A percentile compares a stretch with the other conserved stretches of the same genome.
Conservation (phyloP, 495 filamentous ascomycete genomes). For the Tuber magnatum region DNA sequence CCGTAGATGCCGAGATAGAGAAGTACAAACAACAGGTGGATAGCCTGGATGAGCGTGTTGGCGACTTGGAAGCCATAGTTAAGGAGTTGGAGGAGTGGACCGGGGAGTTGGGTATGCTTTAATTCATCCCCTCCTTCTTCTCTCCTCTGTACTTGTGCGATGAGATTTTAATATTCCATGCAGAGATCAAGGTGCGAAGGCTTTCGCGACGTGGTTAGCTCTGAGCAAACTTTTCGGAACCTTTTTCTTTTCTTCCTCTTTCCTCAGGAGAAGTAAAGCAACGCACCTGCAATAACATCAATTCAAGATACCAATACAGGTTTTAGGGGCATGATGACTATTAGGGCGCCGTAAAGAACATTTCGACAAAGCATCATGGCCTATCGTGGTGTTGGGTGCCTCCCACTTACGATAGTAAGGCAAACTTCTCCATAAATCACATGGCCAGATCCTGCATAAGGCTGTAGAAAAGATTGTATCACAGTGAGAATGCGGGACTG, state of each 20-base stretch:
- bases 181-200: constrained; percentile 38
- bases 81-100: constrained; percentile 41
- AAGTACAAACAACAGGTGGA: constrained; percentile 41
- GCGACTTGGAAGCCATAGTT: constrained; percentile 38
- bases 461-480: not conserved
- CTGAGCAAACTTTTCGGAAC: not conserved
- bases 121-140: not conserved
- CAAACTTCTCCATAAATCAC: not conserved
- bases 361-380: not conserved
- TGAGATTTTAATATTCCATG: not conserved
- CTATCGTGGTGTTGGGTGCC: not conserved
- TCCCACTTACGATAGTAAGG: not conserved
- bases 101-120: constrained; percentile 36
- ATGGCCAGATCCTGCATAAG: not conserved
- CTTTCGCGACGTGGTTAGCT: constrained; percentile 22
- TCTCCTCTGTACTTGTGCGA: constrained; percentile 1
- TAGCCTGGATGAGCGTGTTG: constrained; percentile 36
- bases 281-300: not conserved
- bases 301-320: not conserved
- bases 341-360: not conserved
- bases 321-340: not conserved
- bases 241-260: not conserved
- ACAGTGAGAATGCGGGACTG: not conserved
- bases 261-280: not conserved
- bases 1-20: constrained; percentile 37